phyloP scores from a whole-genome alignment of 2,329 filamentous ascomycete genomes.

The Beauveria caledonica region DNA sequence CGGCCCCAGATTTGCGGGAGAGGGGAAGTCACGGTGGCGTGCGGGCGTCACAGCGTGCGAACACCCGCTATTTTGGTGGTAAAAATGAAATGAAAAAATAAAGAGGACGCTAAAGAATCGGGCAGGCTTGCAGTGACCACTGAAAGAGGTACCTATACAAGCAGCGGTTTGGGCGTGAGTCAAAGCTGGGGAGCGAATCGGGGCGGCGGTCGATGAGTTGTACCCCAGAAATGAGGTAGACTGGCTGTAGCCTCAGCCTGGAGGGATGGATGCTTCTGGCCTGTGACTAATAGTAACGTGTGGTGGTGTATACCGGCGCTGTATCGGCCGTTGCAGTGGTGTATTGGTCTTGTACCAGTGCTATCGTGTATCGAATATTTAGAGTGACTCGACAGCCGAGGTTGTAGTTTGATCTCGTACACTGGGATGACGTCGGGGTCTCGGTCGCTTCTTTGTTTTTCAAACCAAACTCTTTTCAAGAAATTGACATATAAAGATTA shows the following conservation, averaged over 20 bases:
- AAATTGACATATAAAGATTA: neutral
- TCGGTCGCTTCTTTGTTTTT: too few species aligned
- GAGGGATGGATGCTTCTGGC: too few species aligned
- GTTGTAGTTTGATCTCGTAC: neutral
- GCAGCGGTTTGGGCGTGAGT: neutral
- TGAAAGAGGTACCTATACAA: neutral
- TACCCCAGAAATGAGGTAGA: too few species aligned
- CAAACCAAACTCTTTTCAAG: neutral
- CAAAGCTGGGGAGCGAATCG: constrained; percentile 2
- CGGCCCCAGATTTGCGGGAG: constrained; percentile 3
- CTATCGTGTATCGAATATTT: neutral
- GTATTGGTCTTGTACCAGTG: neutral
- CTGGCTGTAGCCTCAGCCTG: too few species aligned
- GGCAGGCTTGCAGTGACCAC: neutral
- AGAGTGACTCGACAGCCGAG: constrained; percentile 7
- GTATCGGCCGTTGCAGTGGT: too few species aligned
- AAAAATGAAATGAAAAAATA: neutral
- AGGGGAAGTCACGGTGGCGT: neutral
- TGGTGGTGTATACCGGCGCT: too few species aligned
- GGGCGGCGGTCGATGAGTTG: neutral
- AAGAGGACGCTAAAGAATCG: neutral
- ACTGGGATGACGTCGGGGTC: neutral
- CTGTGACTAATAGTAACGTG: too few species aligned
- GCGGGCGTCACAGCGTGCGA: neutral
- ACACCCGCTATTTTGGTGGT: neutral